Base-by-base conservation (phyloP, 2,329 filamentous ascomycete species). In the Beauveria rudraprayagi region DNA sequence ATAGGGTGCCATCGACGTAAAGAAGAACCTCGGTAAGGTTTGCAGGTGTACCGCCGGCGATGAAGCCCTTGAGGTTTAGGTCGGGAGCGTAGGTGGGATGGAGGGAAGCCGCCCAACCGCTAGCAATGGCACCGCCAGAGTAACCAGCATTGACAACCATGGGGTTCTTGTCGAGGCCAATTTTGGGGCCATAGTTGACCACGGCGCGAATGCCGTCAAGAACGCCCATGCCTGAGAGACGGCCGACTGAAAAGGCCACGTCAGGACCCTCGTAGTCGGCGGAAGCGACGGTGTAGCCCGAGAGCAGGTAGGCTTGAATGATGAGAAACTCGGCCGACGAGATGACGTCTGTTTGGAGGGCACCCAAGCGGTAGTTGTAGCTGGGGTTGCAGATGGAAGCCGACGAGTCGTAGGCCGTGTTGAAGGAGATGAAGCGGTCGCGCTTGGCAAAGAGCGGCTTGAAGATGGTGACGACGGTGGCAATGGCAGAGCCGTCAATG, bases 401-500 rank as follows among this genome's bases (percentile, higher is more conserved):
- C 16, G 56, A 56, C 48, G 53, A 61, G 55, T 62, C 55, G 28
- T 63, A 59, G 43, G 61, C 58, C 10, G 60, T 63, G 22, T 61
- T 54, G 53, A 63, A 63, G 9, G 61, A 34, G 28, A 63, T 26
- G 30, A 63, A 61, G 22, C 61, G 57, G 47, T 63, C 61, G n/a
- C 22, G n/a, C 47, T 57, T 56, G 37, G 61, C 61, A 9, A 63
- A 48, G 30, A 37, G n/a, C 9, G 61, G 61, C 58, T 54, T 56
- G 41, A 63, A 63, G 44, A 63, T n/a, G 24, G 61, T 63, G 11
- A 58, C 61, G 37, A 61, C 61, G n/a, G 57, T 61, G 24, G 61
- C 61, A 14, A 63, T 63, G 11, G 61, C 5, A 1, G 61, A 63
- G 26, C 61, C 61, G 34, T 63, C 52, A n/a, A 63, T 46, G 47